These are phyloP conservation scores for Suillus variegatus DNA, from an alignment of 768 basidiomycete genomes.

Conservation along the genomic window DNA sequence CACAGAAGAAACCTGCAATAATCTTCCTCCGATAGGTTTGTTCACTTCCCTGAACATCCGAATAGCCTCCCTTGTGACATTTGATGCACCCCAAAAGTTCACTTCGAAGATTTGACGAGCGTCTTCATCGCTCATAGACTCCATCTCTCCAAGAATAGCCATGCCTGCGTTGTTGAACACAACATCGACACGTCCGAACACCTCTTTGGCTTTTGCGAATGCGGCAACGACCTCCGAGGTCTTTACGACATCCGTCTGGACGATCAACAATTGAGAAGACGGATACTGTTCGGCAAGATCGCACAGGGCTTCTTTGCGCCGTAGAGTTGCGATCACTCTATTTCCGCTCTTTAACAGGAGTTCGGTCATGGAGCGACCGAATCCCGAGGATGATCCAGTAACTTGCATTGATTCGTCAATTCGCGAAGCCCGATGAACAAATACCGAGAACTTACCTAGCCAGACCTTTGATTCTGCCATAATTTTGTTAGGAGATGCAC, in stretches of 20 bases:
- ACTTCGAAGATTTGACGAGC: conserved; percentile 41
- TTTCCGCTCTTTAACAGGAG: conserved; percentile 33
- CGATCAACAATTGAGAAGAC: conserved; percentile 18
- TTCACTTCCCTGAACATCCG: conserved; percentile 39
- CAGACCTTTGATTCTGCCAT: conserved; percentile 19
- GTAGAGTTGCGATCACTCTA: conserved; percentile 40
- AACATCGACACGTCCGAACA: conserved; percentile 38
- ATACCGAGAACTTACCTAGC: conserved; percentile 14
- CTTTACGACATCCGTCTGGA: conserved; percentile 35
- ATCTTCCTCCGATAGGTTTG: conserved; percentile 33
- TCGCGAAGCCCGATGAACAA: neutral
- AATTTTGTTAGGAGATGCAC: neutral
- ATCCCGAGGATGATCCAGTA: conserved; percentile 37
- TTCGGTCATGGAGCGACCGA: conserved; percentile 34
- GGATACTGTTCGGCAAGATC: conserved; percentile 21
- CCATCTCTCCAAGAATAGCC: conserved; percentile 32
- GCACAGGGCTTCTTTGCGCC: conserved; percentile 26
- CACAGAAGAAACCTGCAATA: conserved; percentile 37
- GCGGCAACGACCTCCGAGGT: conserved; percentile 25
- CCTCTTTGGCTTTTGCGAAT: conserved; percentile 29
- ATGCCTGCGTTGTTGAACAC: conserved; percentile 41
- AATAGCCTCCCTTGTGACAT: conserved; percentile 34
- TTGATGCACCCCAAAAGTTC: conserved; percentile 34
- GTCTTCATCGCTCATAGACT: conserved; percentile 31
- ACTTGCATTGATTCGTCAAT: conserved; percentile 22